These are phyloP conservation scores for Diutina pseudorugosa DNA, from an alignment of 1,139 yeast genomes.

Conservation along the genomic window DNA sequence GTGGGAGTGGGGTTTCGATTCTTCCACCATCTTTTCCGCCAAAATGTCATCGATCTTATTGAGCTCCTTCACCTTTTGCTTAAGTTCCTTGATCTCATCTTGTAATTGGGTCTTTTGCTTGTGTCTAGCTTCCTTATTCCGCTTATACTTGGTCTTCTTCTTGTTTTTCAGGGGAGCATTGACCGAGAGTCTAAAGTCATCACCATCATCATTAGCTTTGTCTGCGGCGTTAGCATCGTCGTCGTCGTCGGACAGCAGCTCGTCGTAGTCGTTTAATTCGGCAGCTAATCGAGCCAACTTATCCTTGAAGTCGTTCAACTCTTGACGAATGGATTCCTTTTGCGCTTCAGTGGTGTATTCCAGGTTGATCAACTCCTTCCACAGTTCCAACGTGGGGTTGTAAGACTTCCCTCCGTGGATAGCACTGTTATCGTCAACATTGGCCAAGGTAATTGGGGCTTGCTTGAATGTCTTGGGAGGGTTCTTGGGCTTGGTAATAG, in stretches of 20 bases:
- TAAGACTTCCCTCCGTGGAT: conserved; percentile 82
- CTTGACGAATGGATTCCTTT: conserved; percentile 51
- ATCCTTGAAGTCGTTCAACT: conserved; percentile 47
- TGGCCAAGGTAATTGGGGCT: neutral
- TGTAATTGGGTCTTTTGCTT: conserved; percentile 47
- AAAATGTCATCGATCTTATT: conserved; percentile 39
- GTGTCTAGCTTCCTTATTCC: conserved; percentile 62
- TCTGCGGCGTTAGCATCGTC: conserved; percentile 25
- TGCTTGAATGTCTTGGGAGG: neutral
- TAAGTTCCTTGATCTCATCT: conserved; percentile 43
- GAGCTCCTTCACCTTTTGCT: conserved; percentile 44
- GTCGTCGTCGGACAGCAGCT: conserved; percentile 29
- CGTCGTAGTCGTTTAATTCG: conserved; percentile 40
- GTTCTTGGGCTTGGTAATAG: neutral
- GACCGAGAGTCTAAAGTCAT: conserved; percentile 38
- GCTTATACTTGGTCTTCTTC: conserved; percentile 66
- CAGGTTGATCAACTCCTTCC: conserved; percentile 60
- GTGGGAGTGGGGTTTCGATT: conserved; percentile 8
- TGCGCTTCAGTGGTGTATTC: conserved; percentile 59
- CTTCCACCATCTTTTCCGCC: conserved; percentile 22
- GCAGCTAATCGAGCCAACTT: conserved; percentile 55
- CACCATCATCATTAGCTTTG: conserved; percentile 14
- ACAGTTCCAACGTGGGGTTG: conserved; percentile 77
- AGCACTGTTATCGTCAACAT: conserved; percentile 12
- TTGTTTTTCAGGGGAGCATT: conserved; percentile 60